Evolutionary conservation across 805 yeast genomes (phyloP), one percentile per base, ranked within the genome.

Genomic region (Zygosaccharomyces pseudorouxii): DNA sequence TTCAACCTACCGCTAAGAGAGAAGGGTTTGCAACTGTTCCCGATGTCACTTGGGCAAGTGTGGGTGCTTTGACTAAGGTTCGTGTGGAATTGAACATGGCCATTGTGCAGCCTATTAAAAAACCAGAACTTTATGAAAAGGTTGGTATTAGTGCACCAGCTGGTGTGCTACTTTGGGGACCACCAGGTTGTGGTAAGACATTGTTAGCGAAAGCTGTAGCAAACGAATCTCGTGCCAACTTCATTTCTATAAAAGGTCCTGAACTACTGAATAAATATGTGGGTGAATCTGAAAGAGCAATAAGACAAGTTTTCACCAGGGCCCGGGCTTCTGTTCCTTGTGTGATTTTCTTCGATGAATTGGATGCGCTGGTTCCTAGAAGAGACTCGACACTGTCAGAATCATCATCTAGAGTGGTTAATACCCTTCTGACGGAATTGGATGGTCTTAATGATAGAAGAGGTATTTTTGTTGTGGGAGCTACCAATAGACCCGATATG

Each of bases 11-110:
- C 0, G 96, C 97, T 0, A 92, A 90, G 63, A 83, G 99, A 65
- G 99, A 93, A 73, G 99, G 99, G 0, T 93, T 93, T 69, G 97
- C 99, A 0, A 93, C 98, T 0, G 95, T 93, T 10, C 99, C 99
- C 0, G 98, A 93, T 64, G 97, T 93, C 3, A 82, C 95, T 5
- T 93, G 99, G 99, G 78, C 83, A 5, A 86, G 84, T 62, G 96
- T 93, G 30, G 99, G 99, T 54, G 99, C 98, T 0, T 73, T 93
- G 51, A 69, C 79, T 6, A 76, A 79, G 14, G 82, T 89, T 30
- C 76, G 99, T 57, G 83, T 88, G 64, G 98, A 93, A 65, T 73
- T 93, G 27, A 96, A 93, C 63, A 89, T 89, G 93, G 96, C 98
- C 11, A 89, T 93, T 54, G 99, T 93, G 1, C 97, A 92, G 65